Percentiles rank a stretch among this genome's conserved stretches.
These are phyloP conservation scores for Penicillium griseofulvum DNA, from an alignment of 2,329 filamentous ascomycete species.

Conservation along the genomic window DNA sequence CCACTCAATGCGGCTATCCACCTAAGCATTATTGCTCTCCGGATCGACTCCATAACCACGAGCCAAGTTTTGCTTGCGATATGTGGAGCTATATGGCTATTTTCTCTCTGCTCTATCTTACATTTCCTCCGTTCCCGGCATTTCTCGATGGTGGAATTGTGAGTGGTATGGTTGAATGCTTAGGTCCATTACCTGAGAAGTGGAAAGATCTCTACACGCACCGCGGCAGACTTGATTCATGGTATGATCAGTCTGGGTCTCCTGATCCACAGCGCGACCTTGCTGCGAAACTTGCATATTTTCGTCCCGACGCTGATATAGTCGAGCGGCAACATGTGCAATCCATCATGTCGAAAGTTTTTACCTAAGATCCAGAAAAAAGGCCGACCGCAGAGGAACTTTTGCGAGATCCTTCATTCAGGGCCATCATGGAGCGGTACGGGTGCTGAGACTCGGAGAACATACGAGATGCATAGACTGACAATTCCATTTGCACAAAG, in stretches of 20 bases:
- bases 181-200: slow-evolving; percentile 26
- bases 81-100: too few species aligned
- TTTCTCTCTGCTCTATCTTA: too few species aligned
- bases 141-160: too few species aligned
- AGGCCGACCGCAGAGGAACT: slow-evolving; percentile 27
- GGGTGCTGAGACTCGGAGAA: slow-evolving; percentile 17
- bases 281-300: slow-evolving; percentile 13
- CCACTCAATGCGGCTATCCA: slow-evolving; percentile 10
- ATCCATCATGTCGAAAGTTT: slow-evolving; percentile 25
- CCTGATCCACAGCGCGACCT: slow-evolving; percentile 7
- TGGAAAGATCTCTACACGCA: slow-evolving; percentile 23
- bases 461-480: too few species aligned
- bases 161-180: too few species aligned
- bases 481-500: too few species aligned
- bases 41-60: slow-evolving; percentile 29
- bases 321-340: slow-evolving; percentile 21
- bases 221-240: slow-evolving; percentile 19
- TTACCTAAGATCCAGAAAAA: slow-evolving; percentile 25
- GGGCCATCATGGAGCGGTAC: slow-evolving; percentile 29
- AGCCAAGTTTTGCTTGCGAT: too few species aligned
- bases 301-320: slow-evolving; percentile 20
- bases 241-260: slow-evolving; percentile 27
- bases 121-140: too few species aligned
- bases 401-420: slow-evolving; percentile 29
- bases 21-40: slow-evolving; percentile 26